Percentiles rank a stretch among this genome's conserved stretches.
phyloP scores from a whole-genome alignment of 495 filamentous ascomycete genomes.

The Penicillium coprophilum region DNA sequence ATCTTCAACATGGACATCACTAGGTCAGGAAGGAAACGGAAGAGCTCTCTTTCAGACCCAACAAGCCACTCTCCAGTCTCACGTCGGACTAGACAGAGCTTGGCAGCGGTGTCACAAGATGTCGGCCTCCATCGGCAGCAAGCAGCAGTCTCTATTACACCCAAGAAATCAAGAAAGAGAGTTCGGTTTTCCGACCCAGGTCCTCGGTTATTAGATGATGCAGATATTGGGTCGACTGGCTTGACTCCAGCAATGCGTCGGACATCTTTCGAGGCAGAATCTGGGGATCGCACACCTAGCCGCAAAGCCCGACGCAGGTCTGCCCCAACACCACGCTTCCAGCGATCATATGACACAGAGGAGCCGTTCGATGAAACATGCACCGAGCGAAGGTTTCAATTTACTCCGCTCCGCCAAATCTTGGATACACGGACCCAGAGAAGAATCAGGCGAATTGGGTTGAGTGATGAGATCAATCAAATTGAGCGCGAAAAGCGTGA shows the following conservation, averaged over 20 bases:
- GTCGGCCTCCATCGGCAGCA: neutral
- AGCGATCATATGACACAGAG: conserved; percentile 28
- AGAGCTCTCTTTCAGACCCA: conserved; percentile 26
- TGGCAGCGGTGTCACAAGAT: neutral
- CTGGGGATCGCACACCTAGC: conserved; percentile 40
- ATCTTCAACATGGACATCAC: conserved; percentile 30
- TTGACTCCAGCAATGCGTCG: conserved; percentile 66
- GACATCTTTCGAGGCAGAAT: conserved; percentile 45
- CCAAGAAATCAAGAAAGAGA: conserved; percentile 53
- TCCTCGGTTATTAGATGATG: conserved; percentile 37
- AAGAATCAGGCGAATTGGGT: conserved; percentile 64
- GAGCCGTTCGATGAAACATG: conserved; percentile 26
- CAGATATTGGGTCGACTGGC: conserved; percentile 52
- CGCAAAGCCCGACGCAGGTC: conserved; percentile 41
- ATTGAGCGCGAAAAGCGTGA: conserved; percentile 58
- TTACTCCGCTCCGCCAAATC: conserved; percentile 67
- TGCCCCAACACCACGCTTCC: conserved; percentile 31
- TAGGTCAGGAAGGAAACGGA: conserved; percentile 33
- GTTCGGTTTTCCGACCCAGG: conserved; percentile 75
- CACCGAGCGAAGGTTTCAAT: conserved; percentile 51
- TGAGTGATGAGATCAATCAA: conserved; percentile 73
- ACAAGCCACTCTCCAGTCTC: conserved; percentile 23
- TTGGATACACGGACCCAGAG: conserved; percentile 71
- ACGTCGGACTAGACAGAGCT: conserved; percentile 21
- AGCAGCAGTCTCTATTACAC: conserved; percentile 21